Conservation (phyloP, 176 grass and related monocot species). For the Carex scoparia region DNA sequence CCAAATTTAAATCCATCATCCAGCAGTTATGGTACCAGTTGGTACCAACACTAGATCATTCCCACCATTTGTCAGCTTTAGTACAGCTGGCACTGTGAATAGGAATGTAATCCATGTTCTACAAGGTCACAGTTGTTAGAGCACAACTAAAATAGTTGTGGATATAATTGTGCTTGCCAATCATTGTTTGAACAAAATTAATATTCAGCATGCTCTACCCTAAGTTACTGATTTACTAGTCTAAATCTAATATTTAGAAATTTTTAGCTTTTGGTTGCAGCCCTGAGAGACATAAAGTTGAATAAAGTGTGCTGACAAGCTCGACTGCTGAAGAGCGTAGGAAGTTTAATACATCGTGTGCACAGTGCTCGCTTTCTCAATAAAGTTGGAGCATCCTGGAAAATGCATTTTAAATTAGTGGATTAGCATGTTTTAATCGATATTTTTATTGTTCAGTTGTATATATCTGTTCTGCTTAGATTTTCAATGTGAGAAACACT, state of each 20-base stretch:
- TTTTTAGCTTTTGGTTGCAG: constrained; percentile 16
- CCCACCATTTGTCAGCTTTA: no score
- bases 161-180: neutral
- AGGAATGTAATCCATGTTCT: no score
- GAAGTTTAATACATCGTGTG: neutral
- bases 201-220: neutral
- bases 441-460: neutral
- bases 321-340: neutral
- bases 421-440: neutral
- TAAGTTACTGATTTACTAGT: neutral
- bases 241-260: neutral
- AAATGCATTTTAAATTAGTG: no score
- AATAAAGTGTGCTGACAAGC: neutral
- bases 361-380: neutral
- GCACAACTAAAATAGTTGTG: no score
- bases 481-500: neutral
- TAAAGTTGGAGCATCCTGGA: no score
- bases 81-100: no score
- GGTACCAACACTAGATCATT: no score
- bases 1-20: no score
- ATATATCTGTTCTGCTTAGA: neutral
- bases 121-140: no score
- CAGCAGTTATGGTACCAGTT: no score
- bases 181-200: neutral
- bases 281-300: constrained; percentile 17